phyloP scores from a whole-genome alignment of 768 basidiomycete genomes.

The Floccularia luteovirens region DNA sequence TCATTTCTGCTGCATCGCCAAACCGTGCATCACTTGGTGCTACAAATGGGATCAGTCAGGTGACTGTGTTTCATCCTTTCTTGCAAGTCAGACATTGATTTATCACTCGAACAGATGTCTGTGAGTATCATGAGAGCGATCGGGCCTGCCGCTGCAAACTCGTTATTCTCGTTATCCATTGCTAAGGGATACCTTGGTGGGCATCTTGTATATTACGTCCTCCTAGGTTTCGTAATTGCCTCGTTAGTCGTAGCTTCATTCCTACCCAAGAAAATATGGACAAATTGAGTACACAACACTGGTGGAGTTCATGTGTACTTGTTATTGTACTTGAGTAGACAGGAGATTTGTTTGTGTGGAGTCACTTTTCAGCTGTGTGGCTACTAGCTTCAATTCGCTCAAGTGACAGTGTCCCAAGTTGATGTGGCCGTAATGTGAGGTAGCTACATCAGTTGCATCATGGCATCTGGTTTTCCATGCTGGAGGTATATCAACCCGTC shows the following conservation, averaged over 20 bases:
- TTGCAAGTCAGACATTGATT: constrained; percentile 1
- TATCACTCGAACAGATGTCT: constrained; percentile 18
- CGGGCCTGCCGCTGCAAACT: constrained; percentile 53
- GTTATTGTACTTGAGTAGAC: no score
- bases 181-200: constrained; percentile 45
- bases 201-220: constrained; percentile 44
- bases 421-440: no score
- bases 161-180: constrained; percentile 63
- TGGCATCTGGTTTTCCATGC: no score
- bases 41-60: constrained; percentile 61
- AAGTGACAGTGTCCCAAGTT: no score
- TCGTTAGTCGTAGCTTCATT: constrained; percentile 23
- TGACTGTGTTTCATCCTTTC: no score
- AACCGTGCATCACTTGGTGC: constrained; percentile 62
- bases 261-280: constrained; percentile 22
- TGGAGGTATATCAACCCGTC: no score
- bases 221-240: constrained; percentile 19
- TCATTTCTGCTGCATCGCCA: constrained; percentile 58
- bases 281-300: no score
- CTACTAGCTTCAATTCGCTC: no score
- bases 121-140: constrained; percentile 34
- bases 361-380: no score
- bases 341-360: no score
- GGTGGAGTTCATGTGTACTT: no score
- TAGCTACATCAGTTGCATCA: no score